Conservation (phyloP, 345 rosid species). For the Citrus mangshanensis region DNA sequence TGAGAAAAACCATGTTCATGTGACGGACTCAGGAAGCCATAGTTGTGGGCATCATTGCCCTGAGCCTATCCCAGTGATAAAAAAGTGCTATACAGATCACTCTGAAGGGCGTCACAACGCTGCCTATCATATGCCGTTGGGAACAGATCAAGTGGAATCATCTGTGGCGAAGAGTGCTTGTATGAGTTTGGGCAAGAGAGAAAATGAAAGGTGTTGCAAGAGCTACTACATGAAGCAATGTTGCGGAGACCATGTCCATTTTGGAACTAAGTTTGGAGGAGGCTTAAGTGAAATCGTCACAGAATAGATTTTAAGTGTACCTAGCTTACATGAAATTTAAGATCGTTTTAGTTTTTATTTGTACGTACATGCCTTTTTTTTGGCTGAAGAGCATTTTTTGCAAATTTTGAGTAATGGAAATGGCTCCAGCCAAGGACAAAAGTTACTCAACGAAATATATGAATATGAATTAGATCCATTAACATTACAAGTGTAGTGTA, state of each 20-base stretch:
- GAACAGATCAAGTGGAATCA: not conserved
- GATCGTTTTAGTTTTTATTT: not conserved
- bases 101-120: not conserved
- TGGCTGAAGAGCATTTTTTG: not conserved
- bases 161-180: not conserved
- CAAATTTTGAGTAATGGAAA: not conserved
- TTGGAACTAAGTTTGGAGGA: conserved; percentile 3
- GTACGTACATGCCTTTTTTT: not conserved
- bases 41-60: not conserved
- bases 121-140: not conserved
- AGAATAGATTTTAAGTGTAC: conserved; percentile 4
- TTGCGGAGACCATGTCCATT: not conserved
- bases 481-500: too few species aligned
- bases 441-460: too few species aligned
- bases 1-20: not conserved
- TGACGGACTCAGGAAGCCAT: not conserved
- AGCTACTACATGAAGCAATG: conserved; percentile 14
- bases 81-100: not conserved
- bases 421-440: not conserved
- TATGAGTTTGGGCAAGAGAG: conserved; percentile 13
- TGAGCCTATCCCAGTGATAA: not conserved
- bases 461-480: too few species aligned
- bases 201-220: conserved; percentile 5
- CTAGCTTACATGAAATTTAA: not conserved
- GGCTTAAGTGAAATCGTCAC: conserved; percentile 7